phyloP scores from a whole-genome alignment of 441 rosid species.

The Croton laevigatus region DNA sequence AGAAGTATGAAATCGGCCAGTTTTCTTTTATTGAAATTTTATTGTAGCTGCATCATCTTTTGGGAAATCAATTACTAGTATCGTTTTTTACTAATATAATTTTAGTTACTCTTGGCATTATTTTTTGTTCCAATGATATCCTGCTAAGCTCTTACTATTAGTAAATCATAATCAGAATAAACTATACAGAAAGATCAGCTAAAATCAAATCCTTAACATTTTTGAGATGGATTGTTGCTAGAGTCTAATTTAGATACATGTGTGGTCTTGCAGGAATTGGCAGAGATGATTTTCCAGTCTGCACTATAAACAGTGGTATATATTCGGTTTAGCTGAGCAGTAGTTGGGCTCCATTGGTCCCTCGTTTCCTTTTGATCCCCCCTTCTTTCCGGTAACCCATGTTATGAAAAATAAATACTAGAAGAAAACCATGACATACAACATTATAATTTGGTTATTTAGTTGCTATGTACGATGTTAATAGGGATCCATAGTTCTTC shows the following conservation, averaged over 20 bases:
- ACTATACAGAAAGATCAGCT: background rate
- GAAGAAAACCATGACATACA: background rate
- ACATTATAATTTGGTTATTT: background rate
- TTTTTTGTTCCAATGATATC: background rate
- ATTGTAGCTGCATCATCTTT: background rate
- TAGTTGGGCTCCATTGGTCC: too few species aligned
- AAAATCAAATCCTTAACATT: background rate
- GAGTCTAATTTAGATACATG: conserved; percentile 15
- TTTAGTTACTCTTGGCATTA: too few species aligned
- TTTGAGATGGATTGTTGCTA: background rate
- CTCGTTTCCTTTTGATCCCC: background rate
- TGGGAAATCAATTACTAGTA: background rate
- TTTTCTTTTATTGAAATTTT: background rate
- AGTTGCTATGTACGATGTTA: background rate
- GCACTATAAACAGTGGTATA: conserved; percentile 39
- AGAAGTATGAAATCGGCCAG: background rate
- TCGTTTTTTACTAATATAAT: background rate
- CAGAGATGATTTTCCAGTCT: conserved; percentile 88
- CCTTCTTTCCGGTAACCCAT: background rate
- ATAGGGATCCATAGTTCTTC: background rate
- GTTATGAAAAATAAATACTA: background rate
- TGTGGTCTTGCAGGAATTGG: conserved; percentile 63
- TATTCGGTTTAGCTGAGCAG: background rate
- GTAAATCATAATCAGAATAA: background rate
- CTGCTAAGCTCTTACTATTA: background rate